A percentile compares a stretch with the other conserved stretches of the same genome.
Evolutionary conservation across 2,329 filamentous ascomycete genomes (phyloP).

Genomic region (Pseudonectria foliicola): DNA sequence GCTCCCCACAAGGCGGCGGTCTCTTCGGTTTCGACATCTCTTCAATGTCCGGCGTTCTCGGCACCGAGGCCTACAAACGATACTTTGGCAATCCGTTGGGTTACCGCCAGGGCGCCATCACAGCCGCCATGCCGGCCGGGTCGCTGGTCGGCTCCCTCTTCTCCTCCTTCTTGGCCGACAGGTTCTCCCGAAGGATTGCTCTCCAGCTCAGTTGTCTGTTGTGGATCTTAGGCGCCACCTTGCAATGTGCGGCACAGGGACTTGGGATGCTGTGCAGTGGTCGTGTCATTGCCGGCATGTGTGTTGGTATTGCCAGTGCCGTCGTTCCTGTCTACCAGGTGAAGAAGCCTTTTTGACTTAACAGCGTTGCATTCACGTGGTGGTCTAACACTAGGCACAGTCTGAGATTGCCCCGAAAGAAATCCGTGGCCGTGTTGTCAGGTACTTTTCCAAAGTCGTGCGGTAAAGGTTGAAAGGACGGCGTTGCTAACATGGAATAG

Average conservation of each 20-base stretch:
- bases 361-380: background rate
- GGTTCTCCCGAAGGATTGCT: constrained; percentile 40
- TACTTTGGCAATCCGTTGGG: constrained; percentile 59
- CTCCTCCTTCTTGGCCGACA: constrained; percentile 45
- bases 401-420: constrained; percentile 56
- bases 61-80: constrained; percentile 60
- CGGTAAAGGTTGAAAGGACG: background rate
- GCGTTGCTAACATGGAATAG: constrained; percentile 10
- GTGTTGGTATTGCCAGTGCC: constrained; percentile 67
- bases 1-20: constrained; percentile 50
- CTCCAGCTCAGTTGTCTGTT: constrained; percentile 43
- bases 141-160: constrained; percentile 54
- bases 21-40: constrained; percentile 76
- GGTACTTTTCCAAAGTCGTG: constrained; percentile 14
- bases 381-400: constrained; percentile 2
- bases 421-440: constrained; percentile 52
- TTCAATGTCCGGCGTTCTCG: constrained; percentile 63
- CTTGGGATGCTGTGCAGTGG: constrained; percentile 66
- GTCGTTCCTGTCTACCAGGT: constrained; percentile 62
- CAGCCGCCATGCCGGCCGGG: constrained; percentile 66
- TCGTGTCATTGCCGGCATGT: constrained; percentile 63
- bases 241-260: constrained; percentile 57
- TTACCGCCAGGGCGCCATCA: constrained; percentile 61
- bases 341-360: background rate
- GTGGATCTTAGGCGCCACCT: constrained; percentile 44